Evolutionary conservation across 2,329 filamentous ascomycete species (phyloP), one percentile per base, ranked within the genome.

Genomic region (Rhexocercosporidium sp.): DNA sequence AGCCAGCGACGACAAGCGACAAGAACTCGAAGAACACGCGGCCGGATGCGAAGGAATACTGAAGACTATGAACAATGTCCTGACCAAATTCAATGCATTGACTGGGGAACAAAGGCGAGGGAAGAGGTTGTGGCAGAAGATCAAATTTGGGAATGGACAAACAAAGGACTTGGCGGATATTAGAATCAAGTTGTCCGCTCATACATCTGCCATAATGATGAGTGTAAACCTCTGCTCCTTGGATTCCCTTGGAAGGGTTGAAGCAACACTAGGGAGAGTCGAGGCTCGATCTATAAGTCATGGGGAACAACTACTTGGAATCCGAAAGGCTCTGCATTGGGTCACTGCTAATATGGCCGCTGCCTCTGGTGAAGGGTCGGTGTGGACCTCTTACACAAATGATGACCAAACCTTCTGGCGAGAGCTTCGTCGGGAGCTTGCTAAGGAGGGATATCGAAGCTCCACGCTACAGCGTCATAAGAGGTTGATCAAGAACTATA

Each of bases 401-500:
- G 80, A 81, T 51, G 81, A 84, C 11, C 84, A 87, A 44, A 79
- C 81, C 14, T 75, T 87, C 37, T 88, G 86, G 86, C 80, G 80
- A 62, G 79, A 83, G 60, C 86, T 89, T 73, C 82, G 83, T 67
- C 73, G 79, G 8, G 85, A 87, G 70, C 79, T 89, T 20, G 82
- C 85, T 62, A 81, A 79, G 59, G 85, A 86, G 62, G 86, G 86
- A 11, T 87, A 88, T 72, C 82, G 84, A 3, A 79, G 79, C 31
- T 80, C 85, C 14, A 81, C 86, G 0, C 73, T 88, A 11, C 79
- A 80, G 22, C 81, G 83, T 67, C 83, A 89, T 78, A 85, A 87
- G 81, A 86, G 25, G 11, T 18, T 69, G 12, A 74, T 75, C 12
- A 63, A 65, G 25, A 65, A 37, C 20, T 74, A 72, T 59, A 61